Evolutionary conservation across 192 early-diverging fungal species (phyloP).

Genomic region (Mortierella alpina): DNA sequence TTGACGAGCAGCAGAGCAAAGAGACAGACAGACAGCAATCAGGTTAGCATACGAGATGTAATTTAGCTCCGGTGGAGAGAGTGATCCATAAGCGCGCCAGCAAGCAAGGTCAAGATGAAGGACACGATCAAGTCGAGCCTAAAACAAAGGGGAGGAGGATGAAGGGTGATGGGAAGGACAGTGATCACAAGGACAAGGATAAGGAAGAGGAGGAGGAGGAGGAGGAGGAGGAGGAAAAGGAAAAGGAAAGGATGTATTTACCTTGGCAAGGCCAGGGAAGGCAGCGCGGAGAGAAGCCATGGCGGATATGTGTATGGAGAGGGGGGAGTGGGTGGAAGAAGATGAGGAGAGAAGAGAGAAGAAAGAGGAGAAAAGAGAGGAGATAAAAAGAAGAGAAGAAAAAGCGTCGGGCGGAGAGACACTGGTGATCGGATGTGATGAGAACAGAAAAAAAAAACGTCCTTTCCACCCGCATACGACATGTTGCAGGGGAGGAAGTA

Average conservation of each 20-base stretch:
- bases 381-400: conserved; percentile 13
- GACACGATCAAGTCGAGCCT: no score
- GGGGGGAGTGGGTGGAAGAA: neutral
- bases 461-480: no score
- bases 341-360: conserved; percentile 1
- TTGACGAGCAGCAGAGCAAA: neutral
- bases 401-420: neutral
- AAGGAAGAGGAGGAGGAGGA: neutral
- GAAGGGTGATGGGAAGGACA: neutral
- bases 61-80: neutral
- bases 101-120: no score
- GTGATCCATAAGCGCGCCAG: no score
- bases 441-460: neutral
- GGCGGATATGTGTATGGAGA: conserved; percentile 3
- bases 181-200: neutral
- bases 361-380: conserved; percentile 1
- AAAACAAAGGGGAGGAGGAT: neutral
- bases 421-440: neutral
- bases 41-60: neutral
- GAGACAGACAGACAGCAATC: neutral
- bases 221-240: neutral
- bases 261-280: conserved; percentile 55
- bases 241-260: neutral
- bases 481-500: no score
- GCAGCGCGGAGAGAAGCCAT: conserved; percentile 55